Evolutionary conservation across 2,329 filamentous ascomycete genomes (phyloP).

Genomic region (Tolypocladium album): DNA sequence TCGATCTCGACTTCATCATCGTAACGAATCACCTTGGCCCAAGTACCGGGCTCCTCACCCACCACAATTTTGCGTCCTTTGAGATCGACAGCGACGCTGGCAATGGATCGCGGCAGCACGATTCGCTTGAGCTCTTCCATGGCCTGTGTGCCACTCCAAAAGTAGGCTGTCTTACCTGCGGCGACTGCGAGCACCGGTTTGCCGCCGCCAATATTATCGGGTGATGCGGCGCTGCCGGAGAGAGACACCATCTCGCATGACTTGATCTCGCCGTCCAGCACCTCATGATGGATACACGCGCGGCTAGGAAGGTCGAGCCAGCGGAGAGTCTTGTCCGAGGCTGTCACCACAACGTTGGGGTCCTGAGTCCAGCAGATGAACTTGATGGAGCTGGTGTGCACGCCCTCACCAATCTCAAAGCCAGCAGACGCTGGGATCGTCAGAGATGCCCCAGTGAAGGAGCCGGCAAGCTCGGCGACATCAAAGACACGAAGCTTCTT

Average conservation of each 20-base stretch:
- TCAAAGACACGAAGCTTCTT: slow-evolving; percentile 96
- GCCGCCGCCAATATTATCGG: slow-evolving; percentile 55
- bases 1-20: slow-evolving; percentile 78
- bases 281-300: slow-evolving; percentile 63
- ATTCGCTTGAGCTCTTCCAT: slow-evolving; percentile 68
- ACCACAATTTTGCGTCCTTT: slow-evolving; percentile 76
- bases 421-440: slow-evolving; percentile 50
- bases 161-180: slow-evolving; percentile 88
- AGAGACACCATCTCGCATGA: slow-evolving; percentile 81
- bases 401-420: slow-evolving; percentile 79
- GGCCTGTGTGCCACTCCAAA: slow-evolving; percentile 70
- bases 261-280: slow-evolving; percentile 75
- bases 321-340: slow-evolving; percentile 80
- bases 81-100: slow-evolving; percentile 80
- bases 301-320: slow-evolving; percentile 87
- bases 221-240: slow-evolving; percentile 45
- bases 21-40: slow-evolving; percentile 90
- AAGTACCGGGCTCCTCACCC: slow-evolving; percentile 84
- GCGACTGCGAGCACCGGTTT: slow-evolving; percentile 73
- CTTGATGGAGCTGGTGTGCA: slow-evolving; percentile 84
- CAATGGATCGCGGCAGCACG: slow-evolving; percentile 72
- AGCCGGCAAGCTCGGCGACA: slow-evolving; percentile 48
- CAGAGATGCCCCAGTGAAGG: slow-evolving; percentile 26
- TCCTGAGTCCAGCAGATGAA: slow-evolving; percentile 91
- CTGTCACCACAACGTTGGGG: slow-evolving; percentile 80